Evolutionary conservation across 352 stramenopile species (phyloP), one percentile per base, ranked within the genome.

Genomic region (Thalassiosira mediterranea): DNA sequence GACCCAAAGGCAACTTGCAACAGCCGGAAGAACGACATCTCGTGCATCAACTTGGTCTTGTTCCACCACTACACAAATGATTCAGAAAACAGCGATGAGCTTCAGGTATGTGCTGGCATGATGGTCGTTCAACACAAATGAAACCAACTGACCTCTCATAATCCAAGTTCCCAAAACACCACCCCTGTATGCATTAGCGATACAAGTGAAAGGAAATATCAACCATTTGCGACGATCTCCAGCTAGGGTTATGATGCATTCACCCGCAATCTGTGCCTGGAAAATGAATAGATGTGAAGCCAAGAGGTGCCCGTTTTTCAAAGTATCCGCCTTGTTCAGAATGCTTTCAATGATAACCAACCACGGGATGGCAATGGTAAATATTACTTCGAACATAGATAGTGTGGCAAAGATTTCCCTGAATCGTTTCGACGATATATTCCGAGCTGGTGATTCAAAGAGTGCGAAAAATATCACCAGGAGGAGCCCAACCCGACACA

Each of bases 281-380:
- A 81, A 81, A 19, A 81, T 59, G 49, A 78, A 76, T 26, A 81
- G 49, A 53, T 81, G 72, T 26, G 72, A 42, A 38, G 65, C 57
- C 19, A 76, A n/a, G 7, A 81, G 49, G 51, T 81, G 42, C 37
- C 60, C 72, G 42, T 77, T 74, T 15, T 48, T 64, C 11, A 38
- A 40, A 10, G 54, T 72, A 19, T 52, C 26, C 11, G 31, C 42
- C 40, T 57, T 63, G 40, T 81, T 61, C 4, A 81, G 67, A 29
- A 72, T 57, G 40, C 62, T 42, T 17, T 75, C 58, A 21, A 77
- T 34, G 23, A 81, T 69, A 3, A 65, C 59, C 26, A 77, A 25
- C 72, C 72, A 81, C 13, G 72, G 72, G 7, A 76, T 49, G 31
- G 76, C 32, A 37, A 81, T 40, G 3, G 65, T 77, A 28, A 76